Percentiles rank a stretch among this genome's conserved stretches.
Conservation (phyloP, 2,329 filamentous ascomycete species). For the Sporothrix inflata region DNA sequence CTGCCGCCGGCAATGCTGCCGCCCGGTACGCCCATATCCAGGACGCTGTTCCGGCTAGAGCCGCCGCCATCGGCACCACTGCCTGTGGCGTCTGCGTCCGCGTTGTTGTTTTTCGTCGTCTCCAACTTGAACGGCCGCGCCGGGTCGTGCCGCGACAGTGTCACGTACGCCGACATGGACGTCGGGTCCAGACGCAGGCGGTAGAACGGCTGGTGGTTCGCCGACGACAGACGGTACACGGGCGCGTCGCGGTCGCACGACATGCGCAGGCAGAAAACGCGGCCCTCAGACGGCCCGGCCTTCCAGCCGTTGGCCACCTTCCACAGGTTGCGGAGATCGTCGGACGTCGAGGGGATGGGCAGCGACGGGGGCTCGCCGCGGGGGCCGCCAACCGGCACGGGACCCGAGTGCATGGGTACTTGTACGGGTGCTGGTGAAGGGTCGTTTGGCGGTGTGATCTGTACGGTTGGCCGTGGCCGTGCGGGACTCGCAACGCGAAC, state of each 20-base stretch:
- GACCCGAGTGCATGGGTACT: background rate
- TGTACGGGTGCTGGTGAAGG: conserved; percentile 4
- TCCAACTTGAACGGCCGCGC: conserved; percentile 55
- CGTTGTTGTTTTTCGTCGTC: conserved; percentile 41
- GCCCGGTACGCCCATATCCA: conserved; percentile 14
- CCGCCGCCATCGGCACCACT: conserved; percentile 37
- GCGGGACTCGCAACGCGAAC: background rate
- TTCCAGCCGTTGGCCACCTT: conserved; percentile 71
- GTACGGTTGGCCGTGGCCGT: background rate
- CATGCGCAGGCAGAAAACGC: conserved; percentile 62
- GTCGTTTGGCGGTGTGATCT: background rate
- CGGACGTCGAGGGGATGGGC: conserved; percentile 54
- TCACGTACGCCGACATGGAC: conserved; percentile 64
- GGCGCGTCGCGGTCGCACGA: conserved; percentile 62
- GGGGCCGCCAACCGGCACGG: background rate
- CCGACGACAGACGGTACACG: conserved; percentile 67
- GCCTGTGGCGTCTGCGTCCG: conserved; percentile 37
- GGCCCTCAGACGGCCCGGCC: conserved; percentile 61
- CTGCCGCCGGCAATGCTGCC: conserved; percentile 31
- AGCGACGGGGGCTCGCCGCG: conserved; percentile 12
- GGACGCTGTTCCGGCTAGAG: conserved; percentile 38
- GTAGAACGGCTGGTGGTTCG: conserved; percentile 67
- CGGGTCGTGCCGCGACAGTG: conserved; percentile 63
- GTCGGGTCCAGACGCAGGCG: conserved; percentile 66
- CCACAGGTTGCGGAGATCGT: conserved; percentile 68